Conservation (phyloP, 2,329 filamentous ascomycete genomes). For the Leptographium flavum region DNA sequence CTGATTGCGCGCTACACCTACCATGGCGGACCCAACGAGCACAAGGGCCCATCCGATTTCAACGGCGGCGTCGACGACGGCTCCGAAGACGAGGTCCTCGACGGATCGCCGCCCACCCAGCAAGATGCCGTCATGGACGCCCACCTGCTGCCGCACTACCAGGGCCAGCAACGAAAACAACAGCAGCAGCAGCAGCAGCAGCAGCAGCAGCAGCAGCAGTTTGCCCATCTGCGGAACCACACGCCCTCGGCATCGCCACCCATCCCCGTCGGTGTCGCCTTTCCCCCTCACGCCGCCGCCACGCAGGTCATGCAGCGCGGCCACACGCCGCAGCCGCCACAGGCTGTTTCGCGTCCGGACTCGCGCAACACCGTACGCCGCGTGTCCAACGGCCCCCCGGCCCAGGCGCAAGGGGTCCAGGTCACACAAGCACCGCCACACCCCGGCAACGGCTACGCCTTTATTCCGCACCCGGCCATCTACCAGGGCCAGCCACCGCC, state of each 20-base stretch:
- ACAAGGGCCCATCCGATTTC: conserved; percentile 91
- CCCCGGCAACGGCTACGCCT: conserved; percentile 56
- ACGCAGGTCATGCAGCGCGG: conserved; percentile 39
- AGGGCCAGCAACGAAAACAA: too few relatives aligned
- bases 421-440: conserved; percentile 7
- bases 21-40: conserved; percentile 84
- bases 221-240: conserved; percentile 67
- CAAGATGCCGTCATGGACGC: conserved; percentile 43
- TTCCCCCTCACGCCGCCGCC: conserved; percentile 35
- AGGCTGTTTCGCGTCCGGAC: conserved; percentile 57
- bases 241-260: conserved; percentile 82
- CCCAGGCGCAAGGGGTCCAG: too few relatives aligned
- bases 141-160: conserved; percentile 57
- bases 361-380: conserved; percentile 71
- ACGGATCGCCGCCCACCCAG: conserved; percentile 57
- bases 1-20: conserved; percentile 81
- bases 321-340: conserved; percentile 72
- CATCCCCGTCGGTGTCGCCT: conserved; percentile 62
- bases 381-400: conserved; percentile 53
- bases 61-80: conserved; percentile 79
- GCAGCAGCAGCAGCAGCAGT: conserved; percentile 49
- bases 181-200: conserved; percentile 59
- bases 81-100: conserved; percentile 56
- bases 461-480: conserved; percentile 73
- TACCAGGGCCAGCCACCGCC: too few relatives aligned